Evolutionary conservation across 805 yeast genomes (phyloP).

Genomic region (Phaffomyces antillensis): DNA sequence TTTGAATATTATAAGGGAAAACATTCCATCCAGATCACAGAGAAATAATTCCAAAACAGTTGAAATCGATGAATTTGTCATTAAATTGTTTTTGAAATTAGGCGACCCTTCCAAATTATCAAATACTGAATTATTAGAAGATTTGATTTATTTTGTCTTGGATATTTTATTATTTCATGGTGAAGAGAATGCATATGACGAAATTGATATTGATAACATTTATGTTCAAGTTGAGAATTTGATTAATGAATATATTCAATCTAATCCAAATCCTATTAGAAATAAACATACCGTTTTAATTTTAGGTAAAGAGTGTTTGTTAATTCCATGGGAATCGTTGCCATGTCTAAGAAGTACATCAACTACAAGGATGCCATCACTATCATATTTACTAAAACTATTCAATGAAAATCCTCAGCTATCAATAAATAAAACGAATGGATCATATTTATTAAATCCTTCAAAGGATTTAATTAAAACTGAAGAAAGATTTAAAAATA

Average conservation of each 20-base stretch:
- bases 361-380: constrained; percentile 71
- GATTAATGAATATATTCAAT: constrained; percentile 28
- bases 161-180: constrained; percentile 60
- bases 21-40: constrained; percentile 42
- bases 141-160: constrained; percentile 52
- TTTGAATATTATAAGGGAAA: constrained; percentile 32
- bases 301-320: constrained; percentile 57
- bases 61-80: constrained; percentile 37
- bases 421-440: constrained; percentile 24
- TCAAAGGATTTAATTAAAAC: constrained; percentile 69
- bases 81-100: constrained; percentile 44
- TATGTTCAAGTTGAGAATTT: constrained; percentile 43
- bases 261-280: constrained; percentile 7
- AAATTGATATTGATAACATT: constrained; percentile 51
- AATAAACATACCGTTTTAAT: constrained; percentile 59
- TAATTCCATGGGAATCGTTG: constrained; percentile 88
- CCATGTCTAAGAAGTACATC: constrained; percentile 46
- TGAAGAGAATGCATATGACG: constrained; percentile 57
- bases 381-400: constrained; percentile 35
- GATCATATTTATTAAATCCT: constrained; percentile 73
- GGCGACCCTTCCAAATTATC: constrained; percentile 29
- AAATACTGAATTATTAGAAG: constrained; percentile 44
- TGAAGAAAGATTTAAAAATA: constrained; percentile 44
- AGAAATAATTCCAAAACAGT: constrained; percentile 27
- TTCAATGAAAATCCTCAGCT: constrained; percentile 19